These are phyloP conservation scores for Acrodontium crateriforme DNA, from an alignment of 2,329 filamentous ascomycete species.

Conservation along the genomic window DNA sequence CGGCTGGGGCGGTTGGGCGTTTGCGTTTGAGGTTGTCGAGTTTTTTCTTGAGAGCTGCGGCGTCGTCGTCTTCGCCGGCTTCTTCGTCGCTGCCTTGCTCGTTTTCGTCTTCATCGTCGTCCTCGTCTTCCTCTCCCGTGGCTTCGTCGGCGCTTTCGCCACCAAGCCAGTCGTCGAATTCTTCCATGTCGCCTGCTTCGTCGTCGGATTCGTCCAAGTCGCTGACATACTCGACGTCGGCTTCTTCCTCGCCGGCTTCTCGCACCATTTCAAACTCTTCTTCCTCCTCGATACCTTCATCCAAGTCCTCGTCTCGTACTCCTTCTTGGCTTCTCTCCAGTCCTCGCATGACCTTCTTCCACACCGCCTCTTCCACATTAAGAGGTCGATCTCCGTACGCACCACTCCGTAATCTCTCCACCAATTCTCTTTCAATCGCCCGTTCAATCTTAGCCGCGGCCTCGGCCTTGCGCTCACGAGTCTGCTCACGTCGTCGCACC, in stretches of 20 bases:
- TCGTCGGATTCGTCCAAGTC: conserved; percentile 65
- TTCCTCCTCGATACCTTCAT: conserved; percentile 71
- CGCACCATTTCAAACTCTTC: conserved; percentile 51
- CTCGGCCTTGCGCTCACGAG: conserved; percentile 35
- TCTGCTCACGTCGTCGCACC: conserved; percentile 43
- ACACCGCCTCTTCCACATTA: conserved; percentile 88
- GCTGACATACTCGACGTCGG: conserved; percentile 82
- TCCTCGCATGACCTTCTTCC: conserved; percentile 90
- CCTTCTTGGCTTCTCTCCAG: conserved; percentile 81
- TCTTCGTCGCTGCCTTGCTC: conserved; percentile 28
- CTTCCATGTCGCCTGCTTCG: conserved; percentile 64
- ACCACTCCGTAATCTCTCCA: conserved; percentile 79
- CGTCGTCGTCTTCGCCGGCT: conserved; percentile 40
- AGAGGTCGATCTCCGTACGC: conserved; percentile 90
- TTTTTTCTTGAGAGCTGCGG: conserved; percentile 43
- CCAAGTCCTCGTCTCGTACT: conserved; percentile 70
- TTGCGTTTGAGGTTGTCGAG: conserved; percentile 44
- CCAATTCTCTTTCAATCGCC: conserved; percentile 86
- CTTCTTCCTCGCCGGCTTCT: conserved; percentile 43
- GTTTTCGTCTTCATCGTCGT: conserved; percentile 46
- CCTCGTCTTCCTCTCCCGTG: conserved; percentile 39
- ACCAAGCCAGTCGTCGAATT: conserved; percentile 89
- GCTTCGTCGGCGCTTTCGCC: conserved; percentile 45
- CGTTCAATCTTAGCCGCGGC: conserved; percentile 79
- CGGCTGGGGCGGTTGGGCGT: conserved; percentile 31